Evolutionary conservation across 129 eudicot species (phyloP).

Genomic region (Lactuca saligna): DNA sequence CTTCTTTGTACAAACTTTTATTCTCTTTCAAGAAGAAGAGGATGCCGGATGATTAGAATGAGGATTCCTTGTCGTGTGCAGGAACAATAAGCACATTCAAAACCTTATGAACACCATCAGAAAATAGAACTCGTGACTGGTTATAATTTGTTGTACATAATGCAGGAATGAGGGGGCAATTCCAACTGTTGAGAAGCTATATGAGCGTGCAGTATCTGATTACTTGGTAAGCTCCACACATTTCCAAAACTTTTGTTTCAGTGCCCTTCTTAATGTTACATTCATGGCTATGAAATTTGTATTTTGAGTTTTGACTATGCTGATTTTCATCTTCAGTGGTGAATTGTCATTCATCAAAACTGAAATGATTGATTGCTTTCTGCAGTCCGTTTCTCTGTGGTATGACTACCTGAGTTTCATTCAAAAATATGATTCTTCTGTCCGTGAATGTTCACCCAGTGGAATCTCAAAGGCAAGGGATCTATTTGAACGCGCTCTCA

Average conservation of each 20-base stretch:
- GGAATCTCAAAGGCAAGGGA: constrained; percentile 75
- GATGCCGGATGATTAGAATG: too few relatives aligned
- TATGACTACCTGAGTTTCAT: constrained; percentile 78
- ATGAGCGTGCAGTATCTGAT: constrained; percentile 79
- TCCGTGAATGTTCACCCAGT: constrained; percentile 54
- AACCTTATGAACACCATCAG: too few relatives aligned
- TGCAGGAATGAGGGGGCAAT: constrained; percentile 55
- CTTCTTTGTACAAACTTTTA: not conserved
- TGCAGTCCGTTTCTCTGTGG: constrained; percentile 92
- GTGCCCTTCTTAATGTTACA: not conserved
- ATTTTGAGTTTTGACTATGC: not conserved
- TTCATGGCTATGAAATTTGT: not conserved
- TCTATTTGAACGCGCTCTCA: constrained; percentile 88
- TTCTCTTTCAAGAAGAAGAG: not conserved
- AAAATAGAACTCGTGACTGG: not conserved
- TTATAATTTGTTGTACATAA: constrained; percentile 19
- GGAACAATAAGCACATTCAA: too few relatives aligned
- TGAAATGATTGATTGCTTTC: constrained; percentile 11
- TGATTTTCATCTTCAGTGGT: not conserved
- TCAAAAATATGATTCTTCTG: constrained; percentile 62
- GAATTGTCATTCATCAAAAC: not conserved
- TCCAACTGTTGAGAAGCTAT: constrained; percentile 73
- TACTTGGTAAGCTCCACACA: constrained; percentile 55
- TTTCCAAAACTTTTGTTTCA: not conserved
- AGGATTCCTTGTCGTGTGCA: too few relatives aligned